A percentile compares a stretch with the other conserved stretches of the same genome.
Conservation (phyloP, 768 basidiomycete genomes). For the Chiua virens region DNA sequence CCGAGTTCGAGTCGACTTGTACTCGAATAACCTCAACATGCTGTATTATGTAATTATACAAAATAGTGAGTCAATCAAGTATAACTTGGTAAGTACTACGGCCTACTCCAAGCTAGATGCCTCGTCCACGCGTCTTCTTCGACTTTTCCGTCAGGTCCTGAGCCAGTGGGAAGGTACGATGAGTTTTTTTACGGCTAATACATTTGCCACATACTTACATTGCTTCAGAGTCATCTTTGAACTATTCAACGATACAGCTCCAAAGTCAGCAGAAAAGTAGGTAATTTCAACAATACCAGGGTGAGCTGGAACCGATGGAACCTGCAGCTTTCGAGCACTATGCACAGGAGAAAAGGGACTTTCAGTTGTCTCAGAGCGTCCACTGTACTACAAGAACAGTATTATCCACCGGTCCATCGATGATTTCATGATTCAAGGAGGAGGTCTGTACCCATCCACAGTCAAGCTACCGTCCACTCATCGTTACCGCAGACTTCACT, state of each 20-base stretch:
- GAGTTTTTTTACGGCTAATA: neutral
- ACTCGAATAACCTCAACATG: no score
- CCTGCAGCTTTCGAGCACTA: conserved; percentile 72
- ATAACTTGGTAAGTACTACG: no score
- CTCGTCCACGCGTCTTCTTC: conserved; percentile 64
- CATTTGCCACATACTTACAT: conserved; percentile 9
- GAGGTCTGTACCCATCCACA: conserved; percentile 45
- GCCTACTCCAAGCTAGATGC: conserved; percentile 34
- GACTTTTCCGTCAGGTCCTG: conserved; percentile 56
- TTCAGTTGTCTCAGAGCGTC: conserved; percentile 58
- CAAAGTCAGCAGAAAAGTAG: conserved; percentile 82
- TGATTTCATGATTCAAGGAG: conserved; percentile 80
- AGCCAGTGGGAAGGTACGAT: conserved; percentile 55
- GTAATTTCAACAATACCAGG: conserved; percentile 12
- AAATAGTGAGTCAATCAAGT: no score
- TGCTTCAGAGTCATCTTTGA: conserved; percentile 66
- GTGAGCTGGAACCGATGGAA: conserved; percentile 7
- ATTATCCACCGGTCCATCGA: conserved; percentile 78
- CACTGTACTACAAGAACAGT: conserved; percentile 80
- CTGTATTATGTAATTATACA: no score
- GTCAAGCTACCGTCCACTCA: neutral
- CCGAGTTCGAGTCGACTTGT: no score
- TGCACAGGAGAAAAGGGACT: conserved; percentile 86
- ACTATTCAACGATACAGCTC: conserved; percentile 68
- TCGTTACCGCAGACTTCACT: conserved; percentile 60